A percentile compares a stretch with the other conserved stretches of the same genome.
These are phyloP conservation scores for Tolypocladium sp. DNA, from an alignment of 2,329 filamentous ascomycete genomes.

Conservation along the genomic window DNA sequence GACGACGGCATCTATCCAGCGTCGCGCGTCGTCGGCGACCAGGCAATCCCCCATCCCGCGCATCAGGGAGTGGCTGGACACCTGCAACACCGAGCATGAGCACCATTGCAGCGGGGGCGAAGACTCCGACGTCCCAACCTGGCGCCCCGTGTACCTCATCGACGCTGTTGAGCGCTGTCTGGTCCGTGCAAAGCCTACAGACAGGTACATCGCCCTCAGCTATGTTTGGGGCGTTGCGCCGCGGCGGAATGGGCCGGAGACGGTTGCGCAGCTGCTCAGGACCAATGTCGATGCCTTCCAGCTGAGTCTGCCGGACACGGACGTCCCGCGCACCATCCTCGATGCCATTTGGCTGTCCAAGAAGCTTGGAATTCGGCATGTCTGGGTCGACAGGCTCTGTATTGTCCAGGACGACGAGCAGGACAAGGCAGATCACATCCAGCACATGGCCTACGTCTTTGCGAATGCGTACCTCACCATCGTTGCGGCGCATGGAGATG, in stretches of 20 bases:
- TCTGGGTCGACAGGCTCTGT: constrained; percentile 38
- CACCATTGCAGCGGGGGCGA: constrained; percentile 26
- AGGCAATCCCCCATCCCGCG: constrained; percentile 25
- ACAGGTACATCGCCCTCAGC: constrained; percentile 35
- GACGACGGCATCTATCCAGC: constrained; percentile 13
- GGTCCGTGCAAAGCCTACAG: constrained; percentile 26
- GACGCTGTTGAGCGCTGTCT: constrained; percentile 29
- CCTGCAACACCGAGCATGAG: constrained; percentile 30
- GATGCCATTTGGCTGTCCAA: constrained; percentile 34
- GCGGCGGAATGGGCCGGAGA: constrained; percentile 16
- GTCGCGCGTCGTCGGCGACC: constrained; percentile 21
- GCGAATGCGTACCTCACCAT: constrained; percentile 35
- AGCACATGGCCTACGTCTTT: constrained; percentile 36
- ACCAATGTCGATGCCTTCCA: constrained; percentile 27
- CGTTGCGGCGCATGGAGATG: constrained; percentile 30
- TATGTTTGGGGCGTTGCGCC: constrained; percentile 30
- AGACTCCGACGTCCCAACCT: constrained; percentile 18
- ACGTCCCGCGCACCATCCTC: constrained; percentile 30
- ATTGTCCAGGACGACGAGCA: constrained; percentile 33
- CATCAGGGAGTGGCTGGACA: constrained; percentile 33
- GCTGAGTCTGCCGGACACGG: constrained; percentile 23
- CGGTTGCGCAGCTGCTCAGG: constrained; percentile 20
- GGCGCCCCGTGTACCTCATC: constrained; percentile 31
- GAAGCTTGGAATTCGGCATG: constrained; percentile 30
- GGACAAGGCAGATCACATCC: constrained; percentile 28